Base-by-base conservation (phyloP, 2,329 filamentous ascomycete genomes). In the Fusarium newnesense region DNA sequence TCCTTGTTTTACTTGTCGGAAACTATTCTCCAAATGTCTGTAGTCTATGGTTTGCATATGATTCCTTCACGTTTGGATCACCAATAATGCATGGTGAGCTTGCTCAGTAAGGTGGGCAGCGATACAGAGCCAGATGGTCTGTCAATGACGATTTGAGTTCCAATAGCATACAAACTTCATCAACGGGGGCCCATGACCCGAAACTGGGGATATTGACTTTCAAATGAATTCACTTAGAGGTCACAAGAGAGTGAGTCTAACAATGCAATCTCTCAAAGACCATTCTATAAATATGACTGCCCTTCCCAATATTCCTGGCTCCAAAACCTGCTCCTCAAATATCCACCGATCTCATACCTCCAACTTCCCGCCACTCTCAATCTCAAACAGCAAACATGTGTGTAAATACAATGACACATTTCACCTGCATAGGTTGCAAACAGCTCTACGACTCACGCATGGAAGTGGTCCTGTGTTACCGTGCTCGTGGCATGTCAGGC, bases 21-120 rank as follows among this genome's bases (percentile, higher is more conserved):
- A 8, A n/a, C 3, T 13, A 8, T 4, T 8, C 7, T 44, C 11
- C 5, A 26, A 49, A n/a, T 12, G 2, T 24, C 10, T 0, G 13
- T 5, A 18, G 7, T 7, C 11, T 18, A 16, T 18, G 9, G 2
- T 13, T 19, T 24, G 1, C 5, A 7, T 1, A 13, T 18, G 3
- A 24, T 9, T 13, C 0, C 7, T 4, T 4, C 2, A 6, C n/a
- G n/a, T n/a, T n/a, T n/a, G n/a, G n/a, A n/a, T n/a, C n/a, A n/a
- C n/a, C n/a, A n/a, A n/a, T n/a, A n/a, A n/a, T n/a, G n/a, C n/a
- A n/a, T n/a, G n/a, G n/a, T n/a, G n/a, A n/a, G n/a, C n/a, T n/a
- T n/a, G 15, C 11, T 50, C 28, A 13, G 3, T 30, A 16, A 49
- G 13, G 9, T 16, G 12, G 15, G 18, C 7, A 5, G 9, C 16